Conservation (phyloP, 2,329 filamentous ascomycete genomes). For the Nothopassalora personata region DNA sequence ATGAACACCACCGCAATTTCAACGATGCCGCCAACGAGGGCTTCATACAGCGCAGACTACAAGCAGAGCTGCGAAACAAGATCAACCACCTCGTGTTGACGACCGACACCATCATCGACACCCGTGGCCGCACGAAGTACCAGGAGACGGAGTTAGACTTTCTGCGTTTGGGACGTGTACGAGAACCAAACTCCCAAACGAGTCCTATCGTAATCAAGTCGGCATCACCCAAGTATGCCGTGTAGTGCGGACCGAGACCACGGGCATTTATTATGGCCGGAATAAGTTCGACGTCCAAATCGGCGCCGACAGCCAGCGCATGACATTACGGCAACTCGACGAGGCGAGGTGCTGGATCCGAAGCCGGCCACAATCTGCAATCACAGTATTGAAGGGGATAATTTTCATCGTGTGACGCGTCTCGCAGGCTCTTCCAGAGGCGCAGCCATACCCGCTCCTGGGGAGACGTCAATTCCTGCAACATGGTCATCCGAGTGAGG, state of each 20-base stretch:
- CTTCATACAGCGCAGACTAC: neutral
- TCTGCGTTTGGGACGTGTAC: neutral
- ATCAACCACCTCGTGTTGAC: neutral
- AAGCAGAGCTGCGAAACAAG: neutral
- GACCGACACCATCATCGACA: neutral
- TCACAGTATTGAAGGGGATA: neutral
- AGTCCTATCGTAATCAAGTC: neutral
- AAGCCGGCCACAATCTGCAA: neutral
- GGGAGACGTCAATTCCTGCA: neutral
- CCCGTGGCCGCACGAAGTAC: neutral
- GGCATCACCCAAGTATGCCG: constrained; percentile 8
- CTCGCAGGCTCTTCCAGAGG: neutral
- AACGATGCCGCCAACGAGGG: neutral
- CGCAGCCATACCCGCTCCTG: too few relatives aligned
- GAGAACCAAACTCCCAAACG: too few relatives aligned
- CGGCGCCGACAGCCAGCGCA: neutral
- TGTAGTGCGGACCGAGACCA: constrained; percentile 5
- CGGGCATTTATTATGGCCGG: constrained; percentile 7
- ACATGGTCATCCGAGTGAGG: neutral
- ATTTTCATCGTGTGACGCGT: neutral
- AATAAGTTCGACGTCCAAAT: constrained; percentile 6
- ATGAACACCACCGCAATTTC: neutral
- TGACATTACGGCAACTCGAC: neutral
- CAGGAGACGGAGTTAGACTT: neutral
- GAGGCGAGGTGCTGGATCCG: neutral